Base-by-base conservation (phyloP, 768 basidiomycete genomes). In the Chalciporus chontae region DNA sequence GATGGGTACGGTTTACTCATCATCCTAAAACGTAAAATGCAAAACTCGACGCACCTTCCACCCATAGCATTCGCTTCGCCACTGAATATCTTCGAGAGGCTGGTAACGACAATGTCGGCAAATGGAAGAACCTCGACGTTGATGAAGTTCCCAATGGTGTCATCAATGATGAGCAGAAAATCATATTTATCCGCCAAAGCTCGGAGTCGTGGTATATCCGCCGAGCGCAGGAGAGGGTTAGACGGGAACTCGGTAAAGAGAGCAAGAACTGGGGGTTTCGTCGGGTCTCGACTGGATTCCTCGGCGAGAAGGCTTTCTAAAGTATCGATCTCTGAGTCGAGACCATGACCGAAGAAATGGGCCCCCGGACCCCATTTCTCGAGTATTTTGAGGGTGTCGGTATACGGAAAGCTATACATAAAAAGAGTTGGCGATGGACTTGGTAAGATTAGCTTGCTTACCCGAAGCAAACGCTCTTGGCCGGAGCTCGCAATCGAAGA, bases 11-110 rank as follows among this genome's bases (percentile, higher is more conserved):
- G 50, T 43, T 38, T 43, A n/a, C 21, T 41, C 23, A 26, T 11
- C 19, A 5, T 10, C 14, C 27, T 9, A 4, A 37, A 27, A 51
- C 9, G 34, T 15, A 11, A 13, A 31, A 10, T 11, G 29, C 6
- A n/a, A 36, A 14, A 39, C 14, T 43, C 29, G 8, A 73, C 79
- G 45, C 59, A 95, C 95, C 90, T 90, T 63, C 95, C 95, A 40
- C 95, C 95, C 95, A 98, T 97, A 44, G 94, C 92, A 61, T 99
- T 97, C 34, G 85, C 80, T 47, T 89, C 86, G 1, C 95, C 95
- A 54, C 91, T 94, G 72, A 99, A 98, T 24, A 98, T 77, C 73
- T 98, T 98, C 18, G 89, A 87, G 61, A 97, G 69, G 71, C 92
- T 94, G 60, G 90, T 93, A 37, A 85, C 94, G 8, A 95, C 84